A percentile compares a stretch with the other conserved stretches of the same genome.
Conservation (phyloP, 208 protist species). For the Porcisia deanei region DNA sequence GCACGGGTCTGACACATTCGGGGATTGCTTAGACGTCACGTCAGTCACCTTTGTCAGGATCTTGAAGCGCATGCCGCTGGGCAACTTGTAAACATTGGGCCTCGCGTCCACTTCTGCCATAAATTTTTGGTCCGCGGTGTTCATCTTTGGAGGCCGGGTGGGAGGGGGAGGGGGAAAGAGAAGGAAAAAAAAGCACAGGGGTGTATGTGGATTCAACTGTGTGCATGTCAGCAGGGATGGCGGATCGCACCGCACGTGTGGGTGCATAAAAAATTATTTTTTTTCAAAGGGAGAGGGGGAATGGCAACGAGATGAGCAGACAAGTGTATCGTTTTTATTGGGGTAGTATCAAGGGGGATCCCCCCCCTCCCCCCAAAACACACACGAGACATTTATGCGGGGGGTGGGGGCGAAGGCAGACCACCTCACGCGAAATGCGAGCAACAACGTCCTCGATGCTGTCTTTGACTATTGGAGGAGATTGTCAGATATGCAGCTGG, state of each 20-base stretch:
- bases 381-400: too few relatives aligned
- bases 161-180: constrained; percentile 19
- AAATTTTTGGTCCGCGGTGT: constrained; percentile 42
- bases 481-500: neutral
- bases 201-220: neutral
- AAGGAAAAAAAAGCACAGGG: neutral
- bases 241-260: too few relatives aligned
- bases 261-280: too few relatives aligned
- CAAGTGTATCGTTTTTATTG: too few relatives aligned
- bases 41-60: constrained; percentile 48
- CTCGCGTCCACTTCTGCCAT: constrained; percentile 39
- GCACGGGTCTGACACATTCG: constrained; percentile 58
- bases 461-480: neutral
- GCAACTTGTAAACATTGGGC: constrained; percentile 58
- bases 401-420: neutral
- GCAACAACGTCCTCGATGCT: neutral
- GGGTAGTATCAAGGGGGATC: too few relatives aligned
- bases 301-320: too few relatives aligned
- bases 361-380: too few relatives aligned
- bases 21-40: constrained; percentile 32
- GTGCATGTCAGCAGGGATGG: too few relatives aligned
- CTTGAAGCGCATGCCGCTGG: constrained; percentile 82
- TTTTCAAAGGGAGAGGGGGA: neutral
- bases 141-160: constrained; percentile 10
- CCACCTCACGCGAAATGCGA: neutral